Percentiles rank a stretch among this genome's conserved stretches.
Conservation (phyloP, 345 rosid genomes). For the Syzygium aromaticum region DNA sequence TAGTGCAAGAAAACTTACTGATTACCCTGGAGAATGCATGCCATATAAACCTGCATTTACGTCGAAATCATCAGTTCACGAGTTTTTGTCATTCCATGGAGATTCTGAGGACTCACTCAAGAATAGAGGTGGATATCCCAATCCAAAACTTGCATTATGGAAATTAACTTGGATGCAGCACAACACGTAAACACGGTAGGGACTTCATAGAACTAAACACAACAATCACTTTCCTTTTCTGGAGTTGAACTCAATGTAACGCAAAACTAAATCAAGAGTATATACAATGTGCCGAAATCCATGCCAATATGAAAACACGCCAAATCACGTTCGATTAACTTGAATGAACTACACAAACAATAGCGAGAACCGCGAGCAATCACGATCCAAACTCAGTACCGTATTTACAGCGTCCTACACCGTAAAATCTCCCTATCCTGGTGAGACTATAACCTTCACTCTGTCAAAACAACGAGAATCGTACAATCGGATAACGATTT, state of each 20-base stretch:
- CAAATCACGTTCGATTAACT: background rate
- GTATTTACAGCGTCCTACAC: background rate
- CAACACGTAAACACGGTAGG: background rate
- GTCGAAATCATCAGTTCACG: conserved; percentile 3
- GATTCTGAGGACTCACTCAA: background rate
- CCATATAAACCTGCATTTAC: conserved; percentile 79
- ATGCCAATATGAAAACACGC: background rate
- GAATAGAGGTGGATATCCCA: background rate
- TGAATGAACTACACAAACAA: background rate
- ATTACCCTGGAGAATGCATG: conserved; percentile 70
- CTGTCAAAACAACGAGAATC: background rate
- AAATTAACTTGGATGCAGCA: background rate
- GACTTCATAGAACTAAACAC: background rate
- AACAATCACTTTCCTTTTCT: background rate
- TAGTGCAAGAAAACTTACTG: conserved; percentile 37
- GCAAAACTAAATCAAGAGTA: background rate
- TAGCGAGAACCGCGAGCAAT: background rate
- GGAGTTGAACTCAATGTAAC: background rate
- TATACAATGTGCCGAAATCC: background rate
- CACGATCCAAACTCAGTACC: background rate
- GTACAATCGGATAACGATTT: background rate
- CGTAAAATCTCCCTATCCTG: background rate
- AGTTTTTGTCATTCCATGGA: background rate
- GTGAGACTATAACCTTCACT: background rate
- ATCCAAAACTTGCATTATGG: background rate